phyloP scores from a whole-genome alignment of 345 rosid species.

The Excoecaria agallocha region DNA sequence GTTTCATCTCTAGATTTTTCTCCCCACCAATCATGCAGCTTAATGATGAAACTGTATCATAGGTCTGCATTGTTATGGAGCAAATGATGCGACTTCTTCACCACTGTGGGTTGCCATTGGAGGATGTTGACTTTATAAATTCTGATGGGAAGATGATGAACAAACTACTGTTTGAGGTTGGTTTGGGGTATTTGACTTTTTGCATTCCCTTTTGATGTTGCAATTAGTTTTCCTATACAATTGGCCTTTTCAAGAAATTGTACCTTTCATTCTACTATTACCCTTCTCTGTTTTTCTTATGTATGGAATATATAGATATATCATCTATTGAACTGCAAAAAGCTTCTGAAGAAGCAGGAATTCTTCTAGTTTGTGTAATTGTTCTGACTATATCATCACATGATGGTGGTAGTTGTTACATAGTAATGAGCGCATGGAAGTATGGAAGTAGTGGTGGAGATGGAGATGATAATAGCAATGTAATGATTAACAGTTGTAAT shows the following conservation, averaged over 20 bases:
- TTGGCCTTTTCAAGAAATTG: not conserved
- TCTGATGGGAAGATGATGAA: constrained; percentile 96
- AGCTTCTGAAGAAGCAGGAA: not conserved
- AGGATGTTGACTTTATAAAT: constrained; percentile 91
- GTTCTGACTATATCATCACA: not conserved
- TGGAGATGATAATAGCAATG: not conserved
- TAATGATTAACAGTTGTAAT: not conserved
- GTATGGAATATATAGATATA: not conserved
- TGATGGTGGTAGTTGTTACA: not conserved
- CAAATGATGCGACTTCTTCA: constrained; percentile 94
- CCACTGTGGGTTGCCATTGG: constrained; percentile 80
- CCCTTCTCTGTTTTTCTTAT: not conserved
- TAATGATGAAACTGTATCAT: constrained; percentile 11
- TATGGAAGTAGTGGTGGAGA: not conserved
- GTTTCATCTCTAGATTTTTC: not conserved
- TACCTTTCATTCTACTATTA: not conserved
- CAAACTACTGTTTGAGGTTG: constrained; percentile 78
- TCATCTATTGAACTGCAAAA: not conserved
- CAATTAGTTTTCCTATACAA: not conserved
- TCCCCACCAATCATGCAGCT: constrained; percentile 8
- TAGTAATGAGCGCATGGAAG: not conserved
- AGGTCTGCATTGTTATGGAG: constrained; percentile 98
- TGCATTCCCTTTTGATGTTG: not conserved
- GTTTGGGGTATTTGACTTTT: constrained; percentile 22
- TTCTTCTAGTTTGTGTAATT: not conserved